Base-by-base conservation (phyloP, 805 yeast species). In the Suhomyces sp. region DNA sequence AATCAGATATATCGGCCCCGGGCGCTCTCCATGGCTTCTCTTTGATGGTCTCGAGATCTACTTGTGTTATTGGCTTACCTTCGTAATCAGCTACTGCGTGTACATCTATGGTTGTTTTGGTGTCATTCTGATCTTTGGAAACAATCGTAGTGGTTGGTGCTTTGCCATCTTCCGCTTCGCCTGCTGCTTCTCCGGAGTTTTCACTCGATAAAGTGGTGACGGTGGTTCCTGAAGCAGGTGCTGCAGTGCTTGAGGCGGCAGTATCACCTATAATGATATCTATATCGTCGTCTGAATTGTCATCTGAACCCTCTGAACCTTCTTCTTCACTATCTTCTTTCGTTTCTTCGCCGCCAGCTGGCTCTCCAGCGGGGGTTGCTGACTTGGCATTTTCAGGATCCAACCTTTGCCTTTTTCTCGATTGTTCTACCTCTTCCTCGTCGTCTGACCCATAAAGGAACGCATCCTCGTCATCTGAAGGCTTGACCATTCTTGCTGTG, bases 1-100 rank as follows among this genome's bases (percentile, higher is more conserved):
- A 96, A 68, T 94, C 98, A 6, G 96, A 81, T 40, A 89, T 72
- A 69, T 94, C 97, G 3, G 97, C 96, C 37, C 98, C 99, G 1
- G 98, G 97, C 57, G 88, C 84, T 65, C 99, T 81, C 99, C 99
- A 94, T 7, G 99, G 99, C 72, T 96, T 96, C 58, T 91, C 96
- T 57, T 89, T 90, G 46, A 92, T 72, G 49, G 85, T 86, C 54
- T 87, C 93, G 9, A 93, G 78, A 54, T 88, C 86, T 10, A 93
- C 77, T 58, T 87, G 84, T 0, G 96, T 89, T 46, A 94, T 75
- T 3, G 96, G 96, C 59, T 82, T 79, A 2, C 96, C 97, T 48
- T 91, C 87, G 53, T 78, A 79, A 54, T 80, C 83, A 1, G 90
- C 96, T 17, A 87, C 84, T 41, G 81, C 80, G 60, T 87, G 83